Conservation (phyloP, 129 eudicot genomes). For the Erigeron canadensis region DNA sequence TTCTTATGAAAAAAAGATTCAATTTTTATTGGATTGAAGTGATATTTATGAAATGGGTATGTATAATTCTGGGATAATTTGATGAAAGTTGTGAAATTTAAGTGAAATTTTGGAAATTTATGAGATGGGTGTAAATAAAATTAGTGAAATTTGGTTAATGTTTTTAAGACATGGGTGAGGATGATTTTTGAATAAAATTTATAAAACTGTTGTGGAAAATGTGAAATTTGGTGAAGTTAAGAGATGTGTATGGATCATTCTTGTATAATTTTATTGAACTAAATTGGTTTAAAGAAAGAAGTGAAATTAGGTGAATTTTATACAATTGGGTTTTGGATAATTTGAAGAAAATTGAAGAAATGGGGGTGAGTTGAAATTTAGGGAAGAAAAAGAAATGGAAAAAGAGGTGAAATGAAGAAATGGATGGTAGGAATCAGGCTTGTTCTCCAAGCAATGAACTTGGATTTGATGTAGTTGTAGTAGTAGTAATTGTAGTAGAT, state of each 20-base stretch:
- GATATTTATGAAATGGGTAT: not conserved
- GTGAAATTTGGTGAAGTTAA: not conserved
- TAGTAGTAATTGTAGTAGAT: not conserved
- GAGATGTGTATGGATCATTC: not conserved
- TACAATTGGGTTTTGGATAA: not conserved
- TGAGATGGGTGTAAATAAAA: not conserved
- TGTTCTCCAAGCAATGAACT: constrained; percentile 28
- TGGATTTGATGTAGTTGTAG: not conserved
- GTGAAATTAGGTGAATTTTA: not conserved
- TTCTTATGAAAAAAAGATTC: not conserved
- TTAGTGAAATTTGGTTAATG: not conserved
- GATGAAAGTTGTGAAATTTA: not conserved
- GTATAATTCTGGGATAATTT: not conserved
- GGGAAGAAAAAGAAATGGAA: not conserved
- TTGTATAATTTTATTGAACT: too few species aligned
- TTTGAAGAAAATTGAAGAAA: not conserved
- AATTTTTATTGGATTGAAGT: not conserved
- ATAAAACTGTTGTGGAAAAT: not conserved
- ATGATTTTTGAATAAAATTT: not conserved
- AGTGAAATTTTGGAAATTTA: not conserved
- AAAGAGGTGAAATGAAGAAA: not conserved
- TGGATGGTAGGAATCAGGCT: constrained; percentile 26
- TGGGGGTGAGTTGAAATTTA: not conserved
- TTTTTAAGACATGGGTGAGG: not conserved
- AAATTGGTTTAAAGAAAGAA: not conserved